phyloP scores from a whole-genome alignment of 1,139 yeast genomes.

The Hanseniaspora uvarum region DNA sequence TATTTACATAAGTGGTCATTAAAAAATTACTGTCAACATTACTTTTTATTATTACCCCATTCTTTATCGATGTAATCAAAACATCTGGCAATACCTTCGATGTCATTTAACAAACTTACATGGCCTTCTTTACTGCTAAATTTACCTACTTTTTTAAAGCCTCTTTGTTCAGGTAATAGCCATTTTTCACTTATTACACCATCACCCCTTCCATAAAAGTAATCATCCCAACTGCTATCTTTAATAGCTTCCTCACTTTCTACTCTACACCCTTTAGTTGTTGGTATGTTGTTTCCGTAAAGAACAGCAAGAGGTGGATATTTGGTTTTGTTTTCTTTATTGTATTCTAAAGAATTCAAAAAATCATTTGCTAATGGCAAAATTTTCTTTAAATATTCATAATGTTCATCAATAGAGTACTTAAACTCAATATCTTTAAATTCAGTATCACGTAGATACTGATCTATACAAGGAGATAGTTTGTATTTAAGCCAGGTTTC shows the following conservation, averaged over 20 bases:
- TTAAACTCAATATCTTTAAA: constrained; percentile 10
- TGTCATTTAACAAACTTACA: constrained; percentile 66
- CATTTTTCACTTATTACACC: constrained; percentile 81
- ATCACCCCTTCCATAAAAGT: constrained; percentile 82
- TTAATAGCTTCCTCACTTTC: constrained; percentile 49
- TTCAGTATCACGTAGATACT: constrained; percentile 28
- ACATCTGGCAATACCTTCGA: constrained; percentile 62
- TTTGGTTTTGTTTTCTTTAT: constrained; percentile 33
- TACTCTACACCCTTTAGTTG: constrained; percentile 70
- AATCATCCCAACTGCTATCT: constrained; percentile 63
- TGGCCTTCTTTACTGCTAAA: constrained; percentile 62
- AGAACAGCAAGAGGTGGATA: constrained; percentile 81
- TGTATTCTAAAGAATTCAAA: constrained; percentile 46
- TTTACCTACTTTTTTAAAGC: constrained; percentile 61
- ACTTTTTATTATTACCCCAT: neutral
- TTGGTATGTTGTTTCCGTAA: constrained; percentile 72
- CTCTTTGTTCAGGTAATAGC: constrained; percentile 66
- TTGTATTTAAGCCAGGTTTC: constrained; percentile 70
- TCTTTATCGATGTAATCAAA: constrained; percentile 44
- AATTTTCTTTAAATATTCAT: constrained; percentile 49
- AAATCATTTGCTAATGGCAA: constrained; percentile 51
- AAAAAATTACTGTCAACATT: neutral
- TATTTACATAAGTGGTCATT: neutral
- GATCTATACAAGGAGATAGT: constrained; percentile 62
- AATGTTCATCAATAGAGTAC: constrained; percentile 7